Percentiles rank a stretch among this genome's conserved stretches.
Conservation (phyloP, 257 asterid species). For the Coffea canephora region DNA sequence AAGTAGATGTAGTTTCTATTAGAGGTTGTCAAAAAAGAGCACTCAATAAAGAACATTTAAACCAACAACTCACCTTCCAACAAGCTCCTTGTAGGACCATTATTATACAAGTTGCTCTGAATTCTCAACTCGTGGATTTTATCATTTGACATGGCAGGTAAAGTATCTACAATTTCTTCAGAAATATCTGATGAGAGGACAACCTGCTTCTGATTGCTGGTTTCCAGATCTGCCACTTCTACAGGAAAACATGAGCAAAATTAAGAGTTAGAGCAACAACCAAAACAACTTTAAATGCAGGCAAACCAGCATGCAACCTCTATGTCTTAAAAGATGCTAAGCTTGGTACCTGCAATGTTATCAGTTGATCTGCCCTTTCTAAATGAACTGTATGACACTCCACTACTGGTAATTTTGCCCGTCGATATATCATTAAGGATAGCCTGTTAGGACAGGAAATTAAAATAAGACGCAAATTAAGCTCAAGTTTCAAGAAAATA, state of each 20-base stretch:
- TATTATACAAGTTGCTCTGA: slow-evolving; percentile 35
- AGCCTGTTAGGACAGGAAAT: slow-evolving; percentile 41
- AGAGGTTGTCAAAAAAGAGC: slow-evolving; percentile 19
- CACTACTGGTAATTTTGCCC: slow-evolving; percentile 74
- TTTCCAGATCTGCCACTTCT: slow-evolving; percentile 49
- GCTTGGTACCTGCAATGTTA: slow-evolving; percentile 49
- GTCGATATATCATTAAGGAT: slow-evolving; percentile 67
- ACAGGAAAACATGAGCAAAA: slow-evolving; percentile 1
- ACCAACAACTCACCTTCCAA: slow-evolving; percentile 23
- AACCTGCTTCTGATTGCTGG: slow-evolving; percentile 33
- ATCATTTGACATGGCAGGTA: slow-evolving; percentile 29
- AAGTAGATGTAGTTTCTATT: slow-evolving; percentile 11
- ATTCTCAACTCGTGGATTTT: slow-evolving; percentile 30
- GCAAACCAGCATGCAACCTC: not conserved
- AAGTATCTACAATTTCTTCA: slow-evolving; percentile 36
- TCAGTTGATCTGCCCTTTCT: slow-evolving; percentile 59
- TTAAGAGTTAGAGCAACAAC: not conserved
- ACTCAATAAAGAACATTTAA: slow-evolving; percentile 9
- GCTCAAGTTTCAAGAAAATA: slow-evolving; percentile 10
- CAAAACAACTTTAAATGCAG: slow-evolving; percentile 2
- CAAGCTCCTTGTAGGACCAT: slow-evolving; percentile 32
- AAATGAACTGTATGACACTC: slow-evolving; percentile 48
- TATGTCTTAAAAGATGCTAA: not conserved
- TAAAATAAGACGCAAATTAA: slow-evolving; percentile 4
- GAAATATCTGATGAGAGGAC: slow-evolving; percentile 32